Percentiles rank a stretch among this genome's conserved stretches.
Conservation (phyloP, 257 asterid genomes). For the Solanum virginianum region DNA sequence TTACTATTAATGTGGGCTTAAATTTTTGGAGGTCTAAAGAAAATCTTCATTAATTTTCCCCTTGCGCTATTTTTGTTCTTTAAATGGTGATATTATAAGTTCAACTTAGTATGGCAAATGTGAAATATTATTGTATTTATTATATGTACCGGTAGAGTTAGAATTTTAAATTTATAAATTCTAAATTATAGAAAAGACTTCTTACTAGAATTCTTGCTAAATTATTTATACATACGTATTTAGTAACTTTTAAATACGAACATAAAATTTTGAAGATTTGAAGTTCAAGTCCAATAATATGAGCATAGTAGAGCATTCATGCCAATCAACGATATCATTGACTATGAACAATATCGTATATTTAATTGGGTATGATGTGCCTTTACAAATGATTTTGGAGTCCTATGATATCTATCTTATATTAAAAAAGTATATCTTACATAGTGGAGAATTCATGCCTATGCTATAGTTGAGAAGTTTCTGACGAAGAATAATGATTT, state of each 20-base stretch:
- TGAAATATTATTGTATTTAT: background rate
- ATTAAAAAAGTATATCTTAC: background rate
- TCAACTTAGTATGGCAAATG: too few species aligned
- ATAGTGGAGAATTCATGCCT: background rate
- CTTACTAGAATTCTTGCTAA: background rate
- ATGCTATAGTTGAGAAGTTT: background rate
- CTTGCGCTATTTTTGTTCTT: too few species aligned
- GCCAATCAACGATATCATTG: background rate
- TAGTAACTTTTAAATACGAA: background rate
- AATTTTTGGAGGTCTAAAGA: too few species aligned
- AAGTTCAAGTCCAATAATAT: background rate
- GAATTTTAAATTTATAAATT: background rate
- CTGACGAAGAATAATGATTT: background rate
- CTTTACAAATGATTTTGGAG: background rate
- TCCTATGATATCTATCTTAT: background rate
- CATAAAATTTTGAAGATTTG: background rate
- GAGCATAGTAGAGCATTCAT: background rate
- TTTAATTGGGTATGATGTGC: background rate
- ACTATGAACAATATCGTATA: background rate
- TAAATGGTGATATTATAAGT: too few species aligned
- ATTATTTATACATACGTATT: background rate
- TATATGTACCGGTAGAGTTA: background rate
- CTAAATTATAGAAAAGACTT: background rate
- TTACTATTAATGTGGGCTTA: too few species aligned
- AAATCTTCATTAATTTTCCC: too few species aligned